Base-by-base conservation (phyloP, 495 filamentous ascomycete genomes). In the Bryoglossum gracile region DNA sequence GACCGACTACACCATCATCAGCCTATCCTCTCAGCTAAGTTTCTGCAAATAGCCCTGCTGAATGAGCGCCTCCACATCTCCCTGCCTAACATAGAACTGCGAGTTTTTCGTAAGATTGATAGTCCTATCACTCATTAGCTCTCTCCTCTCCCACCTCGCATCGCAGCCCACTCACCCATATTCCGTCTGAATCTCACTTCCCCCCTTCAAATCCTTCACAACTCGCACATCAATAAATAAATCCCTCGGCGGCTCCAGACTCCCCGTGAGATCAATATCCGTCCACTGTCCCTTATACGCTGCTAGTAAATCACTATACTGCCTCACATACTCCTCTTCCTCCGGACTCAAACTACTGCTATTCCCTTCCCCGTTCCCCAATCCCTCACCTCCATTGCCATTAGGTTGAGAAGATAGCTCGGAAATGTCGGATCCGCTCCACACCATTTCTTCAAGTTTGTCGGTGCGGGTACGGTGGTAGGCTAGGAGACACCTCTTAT, bases 231-330 rank as follows among this genome's bases (percentile, higher is more conserved):
- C 94, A 63, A 99, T 94, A 62, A 99, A 99, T 43, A 99, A 68
- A 70, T 99, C 94, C 61, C 77, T 81, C 24, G 94, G 92, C 26
- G 94, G 94, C 61, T 97, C 90, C 63, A 99, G 73, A 54, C 85
- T 90, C 35, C 94, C 94, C 11, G 92, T 97, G 47, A 99, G 69
- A 66, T 99, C 94, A 44, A 99, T 83, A 66, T 99, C 94, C 18
- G 91, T 97, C 91, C 92, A 99, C 57, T 95, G 89, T 0, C 94
- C 94, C 65, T 99, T 99, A 68, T 94, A 96, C 13, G 89, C 87
- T 18, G 92, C 88, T 35, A 99, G 70, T 59, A 99, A 76, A 60
- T 99, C 94, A 43, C 82, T 80, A 62, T 94, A 97, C 61, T 87
- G 82, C 44, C 91, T 74, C 32, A 94, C 83, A 64, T 96, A 97